Evolutionary conservation across 2,329 filamentous ascomycete species (phyloP).

Genomic region (Fusarium udum): DNA sequence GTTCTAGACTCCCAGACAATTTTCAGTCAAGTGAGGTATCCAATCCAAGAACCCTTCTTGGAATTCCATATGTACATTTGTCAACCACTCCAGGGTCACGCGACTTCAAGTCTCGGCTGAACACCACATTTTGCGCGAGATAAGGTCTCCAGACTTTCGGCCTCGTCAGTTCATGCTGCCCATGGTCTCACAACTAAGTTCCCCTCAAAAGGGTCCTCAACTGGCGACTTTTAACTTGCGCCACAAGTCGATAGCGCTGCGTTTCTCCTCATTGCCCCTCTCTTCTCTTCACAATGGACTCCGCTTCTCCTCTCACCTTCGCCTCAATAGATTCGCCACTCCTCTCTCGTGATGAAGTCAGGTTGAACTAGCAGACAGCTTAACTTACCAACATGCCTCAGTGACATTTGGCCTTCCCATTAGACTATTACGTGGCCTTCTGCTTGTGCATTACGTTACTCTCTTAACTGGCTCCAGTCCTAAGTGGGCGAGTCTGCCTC

Average conservation of each 20-base stretch:
- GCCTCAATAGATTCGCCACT: constrained; percentile 22
- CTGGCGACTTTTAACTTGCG: constrained; percentile 8
- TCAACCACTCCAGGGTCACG: neutral
- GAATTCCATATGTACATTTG: neutral
- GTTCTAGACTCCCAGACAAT: neutral
- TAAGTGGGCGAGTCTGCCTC: neutral
- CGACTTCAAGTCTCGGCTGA: neutral
- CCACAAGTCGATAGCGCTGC: constrained; percentile 18
- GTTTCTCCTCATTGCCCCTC: constrained; percentile 24
- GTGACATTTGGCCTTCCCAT: neutral
- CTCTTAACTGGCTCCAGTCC: neutral
- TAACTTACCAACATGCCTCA: neutral
- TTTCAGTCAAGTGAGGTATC: neutral
- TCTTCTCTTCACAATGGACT: constrained; percentile 3
- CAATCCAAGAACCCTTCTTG: constrained; percentile 5
- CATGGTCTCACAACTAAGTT: neutral
- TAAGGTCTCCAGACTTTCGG: neutral
- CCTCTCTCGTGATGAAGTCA: constrained; percentile 16
- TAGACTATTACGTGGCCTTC: neutral
- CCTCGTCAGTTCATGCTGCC: neutral
- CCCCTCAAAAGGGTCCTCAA: neutral
- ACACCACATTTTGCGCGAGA: neutral
- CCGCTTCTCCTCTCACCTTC: constrained; percentile 12
- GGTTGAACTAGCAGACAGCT: constrained; percentile 7
- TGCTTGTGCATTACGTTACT: neutral